Evolutionary conservation across 1,139 yeast genomes (phyloP), one percentile per base, ranked within the genome.

Genomic region (Meyerozyma elateridarum): DNA sequence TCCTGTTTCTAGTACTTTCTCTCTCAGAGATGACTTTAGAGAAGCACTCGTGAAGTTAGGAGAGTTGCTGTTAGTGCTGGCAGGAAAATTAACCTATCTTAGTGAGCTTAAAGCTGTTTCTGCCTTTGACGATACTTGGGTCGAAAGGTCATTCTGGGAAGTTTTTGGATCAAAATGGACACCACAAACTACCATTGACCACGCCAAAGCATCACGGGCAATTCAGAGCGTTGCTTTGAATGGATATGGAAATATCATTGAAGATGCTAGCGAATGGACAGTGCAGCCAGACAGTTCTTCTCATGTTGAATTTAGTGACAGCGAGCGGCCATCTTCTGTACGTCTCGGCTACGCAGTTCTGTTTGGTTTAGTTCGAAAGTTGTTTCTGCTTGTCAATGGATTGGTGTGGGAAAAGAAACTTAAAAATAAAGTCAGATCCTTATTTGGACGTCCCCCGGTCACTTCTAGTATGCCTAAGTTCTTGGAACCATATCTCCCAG

Each of bases 1-100:
- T 8, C 61, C 59, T 5, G 52, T 35, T 20, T 36, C 30, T 36
- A 20, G 52, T 67, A 27, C 52, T 62, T 32, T 58, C 56, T 44
- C 49, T 52, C 51, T 73, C 36, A 54, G 65, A 32, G 88, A 81
- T 48, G 91, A 82, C 49, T 83, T 82, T 46, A 77, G 77, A 49
- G 66, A 81, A 1, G 74, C 79, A 0, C 55, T 79, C 35, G 62
- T 76, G 44, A 76, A 75, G 42, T 52, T 78, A 31, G 87, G 88
- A 0, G 63, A 74, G 35, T 61, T 81, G 32, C 77, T 85, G 5
- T 68, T 81, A 22, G 73, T 81, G 7, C 76, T 81, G 40, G 80
- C 85, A 0, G 80, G 85, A 2, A 73, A 70, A 39, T 73, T 79
- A 12, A 76, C 83, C 39, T 82, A 79, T 49, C 70, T 79, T 22